Evolutionary conservation across 768 basidiomycete genomes (phyloP).

Genomic region (Russula sp.): DNA sequence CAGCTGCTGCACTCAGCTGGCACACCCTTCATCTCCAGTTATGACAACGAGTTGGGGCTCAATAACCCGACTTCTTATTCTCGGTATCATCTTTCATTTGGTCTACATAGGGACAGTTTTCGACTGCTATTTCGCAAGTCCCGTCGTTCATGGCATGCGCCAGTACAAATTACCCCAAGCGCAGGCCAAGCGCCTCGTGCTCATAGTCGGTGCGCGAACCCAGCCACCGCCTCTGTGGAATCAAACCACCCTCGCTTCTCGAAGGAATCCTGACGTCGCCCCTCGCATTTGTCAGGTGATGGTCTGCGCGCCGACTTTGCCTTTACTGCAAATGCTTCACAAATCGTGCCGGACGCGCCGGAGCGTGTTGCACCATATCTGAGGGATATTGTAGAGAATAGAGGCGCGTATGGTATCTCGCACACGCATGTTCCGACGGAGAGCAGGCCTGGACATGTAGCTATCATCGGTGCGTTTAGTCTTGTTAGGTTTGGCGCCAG

Average conservation of each 20-base stretch:
- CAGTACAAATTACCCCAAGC: slow-evolving; percentile 46
- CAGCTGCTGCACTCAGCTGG: no score
- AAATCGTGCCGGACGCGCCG: slow-evolving; percentile 48
- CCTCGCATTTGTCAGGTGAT: slow-evolving; percentile 50
- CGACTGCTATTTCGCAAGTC: slow-evolving; percentile 86
- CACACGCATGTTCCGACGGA: slow-evolving; percentile 88
- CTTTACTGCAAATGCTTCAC: slow-evolving; percentile 62
- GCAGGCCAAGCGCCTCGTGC: slow-evolving; percentile 69
- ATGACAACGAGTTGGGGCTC: slow-evolving; percentile 22
- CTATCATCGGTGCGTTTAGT: slow-evolving; percentile 62
- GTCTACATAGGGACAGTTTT: slow-evolving; percentile 71
- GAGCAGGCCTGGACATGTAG: slow-evolving; percentile 84
- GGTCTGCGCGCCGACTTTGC: slow-evolving; percentile 81
- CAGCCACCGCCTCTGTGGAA: not conserved
- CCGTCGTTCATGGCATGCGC: slow-evolving; percentile 76
- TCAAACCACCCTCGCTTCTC: not conserved
- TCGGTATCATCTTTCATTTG: slow-evolving; percentile 73
- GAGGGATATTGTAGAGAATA: slow-evolving; percentile 57
- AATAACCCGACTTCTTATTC: slow-evolving; percentile 46
- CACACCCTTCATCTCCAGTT: not conserved
- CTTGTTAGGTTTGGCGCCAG: not conserved
- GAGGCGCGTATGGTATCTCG: slow-evolving; percentile 80
- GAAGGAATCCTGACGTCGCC: not conserved
- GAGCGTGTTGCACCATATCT: slow-evolving; percentile 71
- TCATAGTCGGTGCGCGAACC: slow-evolving; percentile 65